Percentiles rank a stretch among this genome's conserved stretches.
These are phyloP conservation scores for Termitomyces sp. DNA, from an alignment of 768 basidiomycete genomes.

Conservation along the genomic window DNA sequence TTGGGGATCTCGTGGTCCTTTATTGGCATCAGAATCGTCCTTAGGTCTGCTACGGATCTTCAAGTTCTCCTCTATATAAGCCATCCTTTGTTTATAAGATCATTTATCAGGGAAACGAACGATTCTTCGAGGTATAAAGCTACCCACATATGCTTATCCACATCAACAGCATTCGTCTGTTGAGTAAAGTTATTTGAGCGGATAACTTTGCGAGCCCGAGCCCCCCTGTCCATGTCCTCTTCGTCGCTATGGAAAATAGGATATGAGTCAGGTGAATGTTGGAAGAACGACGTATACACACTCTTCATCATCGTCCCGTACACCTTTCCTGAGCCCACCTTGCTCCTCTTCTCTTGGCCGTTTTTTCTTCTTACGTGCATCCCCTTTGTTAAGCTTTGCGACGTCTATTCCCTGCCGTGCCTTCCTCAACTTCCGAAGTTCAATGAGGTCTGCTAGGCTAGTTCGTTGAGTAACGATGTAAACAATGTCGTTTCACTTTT, in stretches of 20 bases:
- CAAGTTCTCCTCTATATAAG: slow-evolving; percentile 94
- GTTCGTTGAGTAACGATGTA: slow-evolving; percentile 7
- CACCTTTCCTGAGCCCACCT: slow-evolving; percentile 59
- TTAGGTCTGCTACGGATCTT: slow-evolving; percentile 62
- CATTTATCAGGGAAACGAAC: not conserved
- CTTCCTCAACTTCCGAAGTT: slow-evolving; percentile 75
- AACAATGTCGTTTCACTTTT: slow-evolving; percentile 4
- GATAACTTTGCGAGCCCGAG: slow-evolving; percentile 71
- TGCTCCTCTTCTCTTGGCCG: slow-evolving; percentile 45
- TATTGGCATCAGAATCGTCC: slow-evolving; percentile 44
- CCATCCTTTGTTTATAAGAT: slow-evolving; percentile 66
- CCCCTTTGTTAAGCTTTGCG: slow-evolving; percentile 81
- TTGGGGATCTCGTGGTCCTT: slow-evolving; percentile 61
- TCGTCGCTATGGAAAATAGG: slow-evolving; percentile 42
- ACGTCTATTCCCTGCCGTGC: slow-evolving; percentile 82
- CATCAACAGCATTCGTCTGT: slow-evolving; percentile 93
- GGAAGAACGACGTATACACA: slow-evolving; percentile 30
- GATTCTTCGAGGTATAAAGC: not conserved
- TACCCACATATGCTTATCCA: slow-evolving; percentile 96
- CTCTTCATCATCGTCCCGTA: slow-evolving; percentile 58
- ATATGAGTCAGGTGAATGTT: not conserved
- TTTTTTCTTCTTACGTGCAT: slow-evolving; percentile 70
- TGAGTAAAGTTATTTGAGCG: slow-evolving; percentile 94
- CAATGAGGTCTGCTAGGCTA: slow-evolving; percentile 81
- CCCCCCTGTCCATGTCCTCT: slow-evolving; percentile 65